Conservation (phyloP, 208 protist species). For the Acanthamoeba pearcei region DNA sequence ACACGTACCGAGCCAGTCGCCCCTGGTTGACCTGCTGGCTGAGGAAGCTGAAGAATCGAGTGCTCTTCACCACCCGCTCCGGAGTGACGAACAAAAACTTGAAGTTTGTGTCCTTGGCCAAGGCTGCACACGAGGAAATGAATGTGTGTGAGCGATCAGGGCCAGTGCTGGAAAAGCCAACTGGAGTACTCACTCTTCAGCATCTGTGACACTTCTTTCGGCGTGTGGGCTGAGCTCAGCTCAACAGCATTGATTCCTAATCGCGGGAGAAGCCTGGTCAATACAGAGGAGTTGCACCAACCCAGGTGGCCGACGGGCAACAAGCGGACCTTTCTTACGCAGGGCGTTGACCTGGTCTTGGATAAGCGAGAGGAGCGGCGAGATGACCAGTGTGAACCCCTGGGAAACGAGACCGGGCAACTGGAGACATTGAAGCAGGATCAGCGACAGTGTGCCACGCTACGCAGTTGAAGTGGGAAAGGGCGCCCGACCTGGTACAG, state of each 20-base stretch:
- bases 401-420: slow-evolving; percentile 86
- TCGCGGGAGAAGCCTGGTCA: too few species aligned
- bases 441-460: too few species aligned
- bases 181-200: neutral
- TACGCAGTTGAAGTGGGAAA: too few species aligned
- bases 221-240: neutral
- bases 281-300: too few species aligned
- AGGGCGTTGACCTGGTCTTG: slow-evolving; percentile 93
- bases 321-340: neutral
- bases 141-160: neutral
- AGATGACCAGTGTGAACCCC: slow-evolving; percentile 92
- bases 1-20: slow-evolving; percentile 64
- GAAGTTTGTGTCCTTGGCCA: slow-evolving; percentile 15
- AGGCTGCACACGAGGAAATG: neutral
- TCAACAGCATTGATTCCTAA: neutral
- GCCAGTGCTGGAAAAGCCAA: neutral
- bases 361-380: slow-evolving; percentile 96
- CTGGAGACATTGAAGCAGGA: slow-evolving; percentile 42
- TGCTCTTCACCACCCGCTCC: slow-evolving; percentile 85
- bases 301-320: too few species aligned
- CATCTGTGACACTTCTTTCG: neutral
- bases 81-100: slow-evolving; percentile 92
- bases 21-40: neutral
- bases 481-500: slow-evolving; percentile 82
- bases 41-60: slow-evolving; percentile 19